Base-by-base conservation (phyloP, 2,329 filamentous ascomycete species). In the Colletotrichum spinosum region DNA sequence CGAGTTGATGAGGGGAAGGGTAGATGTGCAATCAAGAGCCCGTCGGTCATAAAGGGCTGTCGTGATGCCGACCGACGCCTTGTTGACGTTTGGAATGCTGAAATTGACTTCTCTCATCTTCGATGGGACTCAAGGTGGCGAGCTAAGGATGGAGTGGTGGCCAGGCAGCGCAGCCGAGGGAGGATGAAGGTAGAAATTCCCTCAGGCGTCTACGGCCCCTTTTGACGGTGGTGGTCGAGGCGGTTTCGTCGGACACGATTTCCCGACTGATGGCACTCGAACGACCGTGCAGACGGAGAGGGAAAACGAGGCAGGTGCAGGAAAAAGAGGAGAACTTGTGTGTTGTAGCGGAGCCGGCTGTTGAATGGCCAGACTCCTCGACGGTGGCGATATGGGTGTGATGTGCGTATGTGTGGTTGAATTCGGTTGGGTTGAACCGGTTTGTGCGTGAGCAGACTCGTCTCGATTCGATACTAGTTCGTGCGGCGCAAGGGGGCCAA, bases 21-120 rank as follows among this genome's bases (percentile, higher is more conserved):
- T 99, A 42, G 96, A 99, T 59, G 96, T 99, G 83, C 96, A 99
- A 79, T 99, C 96, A 74, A 99, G 91, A 54, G 96, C 96, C 77
- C 96, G 91, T 71, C 96, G 93, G 82, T 99, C 96, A 80, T 99
- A 99, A 68, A 99, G 88, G 77, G 96, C 97, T 62, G 96, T 97
- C 71, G 96, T 99, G 82, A 99, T 99, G 81, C 95, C 95, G 75
- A 97, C 94, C 65, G 95, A 97, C 75, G 96, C 96, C 91, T 98
- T 98, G 83, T 98, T 98, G 87, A 97, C 94, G 86, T 96, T 97
- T 59, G 96, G 95, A 78, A 98, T 97, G 83, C 94, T 97, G 83
- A 98, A 98, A 82, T 98, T 98, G 83, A 97, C 94, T 88, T 99
- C 96, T 84, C 96, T 93, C 96, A 99, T 99, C 81, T 79, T 95